Evolutionary conservation across 352 stramenopile genomes (phyloP).

Genomic region (Pythium coloratum): DNA sequence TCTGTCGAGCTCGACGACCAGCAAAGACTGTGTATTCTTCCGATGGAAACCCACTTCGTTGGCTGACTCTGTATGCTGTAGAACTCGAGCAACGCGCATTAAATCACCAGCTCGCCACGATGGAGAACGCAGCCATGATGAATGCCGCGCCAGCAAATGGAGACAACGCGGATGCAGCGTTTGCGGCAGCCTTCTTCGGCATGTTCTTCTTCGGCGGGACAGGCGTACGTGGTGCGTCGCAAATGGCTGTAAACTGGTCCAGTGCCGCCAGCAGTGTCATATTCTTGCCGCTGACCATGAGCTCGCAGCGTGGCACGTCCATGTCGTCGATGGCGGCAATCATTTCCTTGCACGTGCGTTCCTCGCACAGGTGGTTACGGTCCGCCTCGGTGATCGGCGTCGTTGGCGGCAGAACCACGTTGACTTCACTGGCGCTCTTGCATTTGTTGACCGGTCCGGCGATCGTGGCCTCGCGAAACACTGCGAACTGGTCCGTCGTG

Average conservation of each 20-base stretch:
- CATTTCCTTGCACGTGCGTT: slow-evolving; percentile 47
- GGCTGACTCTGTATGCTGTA: background rate
- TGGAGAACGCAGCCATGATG: background rate
- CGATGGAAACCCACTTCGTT: background rate
- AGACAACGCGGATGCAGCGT: background rate
- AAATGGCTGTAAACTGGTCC: slow-evolving; percentile 46
- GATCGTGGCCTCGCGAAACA: slow-evolving; percentile 43
- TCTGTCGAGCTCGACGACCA: background rate
- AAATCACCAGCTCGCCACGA: background rate
- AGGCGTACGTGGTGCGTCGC: slow-evolving; percentile 33
- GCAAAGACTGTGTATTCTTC: background rate
- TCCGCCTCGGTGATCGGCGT: slow-evolving; percentile 32
- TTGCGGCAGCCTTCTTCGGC: background rate
- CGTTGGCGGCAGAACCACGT: slow-evolving; percentile 41
- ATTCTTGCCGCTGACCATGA: slow-evolving; percentile 45
- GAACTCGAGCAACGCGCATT: background rate
- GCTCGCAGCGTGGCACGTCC: slow-evolving; percentile 50
- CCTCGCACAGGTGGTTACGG: slow-evolving; percentile 39
- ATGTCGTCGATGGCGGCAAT: slow-evolving; percentile 60
- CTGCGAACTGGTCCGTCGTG: slow-evolving; percentile 37
- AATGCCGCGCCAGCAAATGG: background rate
- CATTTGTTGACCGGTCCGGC: slow-evolving; percentile 40
- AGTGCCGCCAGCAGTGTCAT: slow-evolving; percentile 50
- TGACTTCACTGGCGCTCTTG: slow-evolving; percentile 35
- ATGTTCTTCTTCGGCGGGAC: background rate